Base-by-base conservation (phyloP, 78 protist species). In the Monocercomonoides exilis region DNA sequence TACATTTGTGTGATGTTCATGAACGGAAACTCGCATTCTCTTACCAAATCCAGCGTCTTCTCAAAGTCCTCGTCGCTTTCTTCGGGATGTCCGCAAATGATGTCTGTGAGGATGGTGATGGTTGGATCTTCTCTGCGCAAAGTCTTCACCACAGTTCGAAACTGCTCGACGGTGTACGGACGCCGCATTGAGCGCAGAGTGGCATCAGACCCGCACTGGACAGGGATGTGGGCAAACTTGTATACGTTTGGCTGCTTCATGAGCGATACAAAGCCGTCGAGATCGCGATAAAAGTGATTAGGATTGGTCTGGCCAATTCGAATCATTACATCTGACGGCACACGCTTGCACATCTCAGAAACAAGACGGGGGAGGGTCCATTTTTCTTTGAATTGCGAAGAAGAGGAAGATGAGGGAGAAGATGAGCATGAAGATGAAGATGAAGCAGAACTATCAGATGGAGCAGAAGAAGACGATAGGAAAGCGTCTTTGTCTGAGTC, bases 241-340 rank as follows among this genome's bases (percentile, higher is more conserved):
- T 87, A 93, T 38, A 90, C 77, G 79, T 90, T 77, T 6, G 90
- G 91, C 41, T 88, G 92, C 79, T 29, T 0, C 38, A 91, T 77
- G 29, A 90, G 43, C 38, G n/a, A 36, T 0, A 84, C 87, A 32
- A 87, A 46, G 6, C 46, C 93, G 35, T 54, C 88, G 34, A 90
- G 38, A 88, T 93, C 91, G 77, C 77, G 87, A 0, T 84, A 77
- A 41, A 91, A 82, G 70, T 93, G 88, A 0, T 93, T 92, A 41
- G 95, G 95, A 64, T 93, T 93, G 3, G 94, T 90, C 93, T 91
- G 91, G 29, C 95, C 95, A 2, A 87, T 44, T 6, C 93, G 89
- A 1, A 93, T 45, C 93, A 89, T 89, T 6, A 91, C 87, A 2
- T 90, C 91, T 0, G 77, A 90, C 0, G 92, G 95, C 85, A 89